phyloP scores from a whole-genome alignment of 2,329 filamentous ascomycete species.

The Pseudogymnoascus sp. region DNA sequence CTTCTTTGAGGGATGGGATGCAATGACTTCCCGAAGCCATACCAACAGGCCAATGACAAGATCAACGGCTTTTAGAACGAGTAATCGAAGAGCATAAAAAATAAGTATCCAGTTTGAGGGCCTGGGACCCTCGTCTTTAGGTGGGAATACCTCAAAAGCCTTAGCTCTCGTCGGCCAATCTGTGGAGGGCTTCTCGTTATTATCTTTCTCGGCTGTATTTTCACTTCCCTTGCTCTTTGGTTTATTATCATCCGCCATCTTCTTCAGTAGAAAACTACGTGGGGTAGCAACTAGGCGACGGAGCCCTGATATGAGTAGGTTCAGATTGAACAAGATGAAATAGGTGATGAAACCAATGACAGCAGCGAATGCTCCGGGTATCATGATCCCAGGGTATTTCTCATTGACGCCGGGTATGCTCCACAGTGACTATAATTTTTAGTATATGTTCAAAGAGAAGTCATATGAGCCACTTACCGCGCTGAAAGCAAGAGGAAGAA shows the following conservation, averaged over 20 bases:
- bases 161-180: neutral
- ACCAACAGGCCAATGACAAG: neutral
- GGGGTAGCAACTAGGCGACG: neutral
- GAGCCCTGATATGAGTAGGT: neutral
- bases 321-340: conserved; percentile 14
- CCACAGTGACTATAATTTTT: conserved; percentile 13
- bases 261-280: neutral
- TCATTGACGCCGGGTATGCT: conserved; percentile 8
- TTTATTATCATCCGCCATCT: neutral
- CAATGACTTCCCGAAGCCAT: neutral
- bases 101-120: neutral
- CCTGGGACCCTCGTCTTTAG: neutral
- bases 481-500: conserved; percentile 31
- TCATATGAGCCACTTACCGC: conserved; percentile 11
- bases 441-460: neutral
- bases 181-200: too few relatives aligned
- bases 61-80: neutral
- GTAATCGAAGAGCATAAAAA: neutral
- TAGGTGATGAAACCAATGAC: conserved; percentile 13
- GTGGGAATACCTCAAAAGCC: neutral
- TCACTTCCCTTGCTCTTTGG: neutral
- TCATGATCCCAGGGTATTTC: neutral
- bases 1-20: neutral
- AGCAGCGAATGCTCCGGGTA: conserved; percentile 9
- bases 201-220: neutral